Base-by-base conservation (phyloP, 257 asterid species). In the Striga asiatica region DNA sequence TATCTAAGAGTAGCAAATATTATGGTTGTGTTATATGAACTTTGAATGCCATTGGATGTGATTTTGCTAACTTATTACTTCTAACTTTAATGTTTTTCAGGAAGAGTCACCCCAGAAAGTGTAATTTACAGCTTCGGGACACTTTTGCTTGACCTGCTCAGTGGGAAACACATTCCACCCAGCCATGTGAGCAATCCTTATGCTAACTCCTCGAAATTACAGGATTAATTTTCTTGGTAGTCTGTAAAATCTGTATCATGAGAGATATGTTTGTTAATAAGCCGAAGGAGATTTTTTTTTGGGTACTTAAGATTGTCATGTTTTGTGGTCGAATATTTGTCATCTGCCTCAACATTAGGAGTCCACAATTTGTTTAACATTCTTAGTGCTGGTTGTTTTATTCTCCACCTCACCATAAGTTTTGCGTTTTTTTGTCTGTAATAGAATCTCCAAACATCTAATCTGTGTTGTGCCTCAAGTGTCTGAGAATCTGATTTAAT, bases 101-200 rank as follows among this genome's bases (percentile, higher is more conserved):
- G 97, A 47, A 75, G 97, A 63, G 88, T 88, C 63, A 82, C 91
- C 49, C 84, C 91, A 3, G 97, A 88, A 64, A 88, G 97, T 66
- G 95, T 85, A 60, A 80, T 76, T 68, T 85, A 84, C 76, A 85
- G 97, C 81, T 88, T 88, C 48, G 97, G 97, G 29, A 84, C 95
- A 34, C 95, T 88, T 67, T 67, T 88, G 80, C 97, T 88, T 38
- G 97, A 88, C 71, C 95, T 88, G 46, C 89, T 88, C 75, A 84
- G 95, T 70, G 97, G 95, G 54, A 88, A 88, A 69, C 97, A 88
- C 63, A 88, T 88, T 69, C 97, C 97, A 12, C 97, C 97, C 49
- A 88, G 97, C 66, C 97, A 88, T 63, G 97, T 88, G 77, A 78
- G 87, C 57, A 12, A 42, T 52, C 54, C 14, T 55, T n/a, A 18